A percentile compares a stretch with the other conserved stretches of the same genome.
phyloP scores from a whole-genome alignment of 257 asterid species.

The Primulina eburnea region DNA sequence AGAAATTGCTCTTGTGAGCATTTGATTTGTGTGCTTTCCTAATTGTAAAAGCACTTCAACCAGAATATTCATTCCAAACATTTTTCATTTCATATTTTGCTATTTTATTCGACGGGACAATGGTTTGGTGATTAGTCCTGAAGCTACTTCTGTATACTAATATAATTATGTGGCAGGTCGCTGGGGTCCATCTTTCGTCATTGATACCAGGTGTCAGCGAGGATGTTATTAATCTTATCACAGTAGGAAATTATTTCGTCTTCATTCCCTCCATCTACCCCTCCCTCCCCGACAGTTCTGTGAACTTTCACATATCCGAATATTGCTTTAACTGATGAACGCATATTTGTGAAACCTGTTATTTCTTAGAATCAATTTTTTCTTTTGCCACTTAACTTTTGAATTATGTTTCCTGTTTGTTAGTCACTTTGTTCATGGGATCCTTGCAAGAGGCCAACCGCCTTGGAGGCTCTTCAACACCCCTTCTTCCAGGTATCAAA shows the following conservation, averaged over 20 bases:
- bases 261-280: neutral
- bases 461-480: conserved; percentile 83
- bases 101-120: conserved; percentile 10
- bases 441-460: conserved; percentile 87
- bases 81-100: neutral
- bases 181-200: conserved; percentile 55
- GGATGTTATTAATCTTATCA: conserved; percentile 60
- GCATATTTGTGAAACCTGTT: neutral
- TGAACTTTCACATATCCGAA: neutral
- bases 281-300: neutral
- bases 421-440: conserved; percentile 94
- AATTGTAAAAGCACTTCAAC: neutral
- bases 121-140: neutral
- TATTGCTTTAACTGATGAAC: neutral
- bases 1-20: neutral
- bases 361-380: neutral
- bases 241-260: conserved; percentile 42
- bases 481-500: conserved; percentile 80
- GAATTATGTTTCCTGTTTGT: conserved; percentile 22
- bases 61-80: neutral
- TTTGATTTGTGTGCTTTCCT: neutral
- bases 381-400: neutral
- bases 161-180: conserved; percentile 37
- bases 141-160: neutral
- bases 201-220: conserved; percentile 62